Evolutionary conservation across 352 stramenopile genomes (phyloP).

Genomic region (Phytophthora aleatoria): DNA sequence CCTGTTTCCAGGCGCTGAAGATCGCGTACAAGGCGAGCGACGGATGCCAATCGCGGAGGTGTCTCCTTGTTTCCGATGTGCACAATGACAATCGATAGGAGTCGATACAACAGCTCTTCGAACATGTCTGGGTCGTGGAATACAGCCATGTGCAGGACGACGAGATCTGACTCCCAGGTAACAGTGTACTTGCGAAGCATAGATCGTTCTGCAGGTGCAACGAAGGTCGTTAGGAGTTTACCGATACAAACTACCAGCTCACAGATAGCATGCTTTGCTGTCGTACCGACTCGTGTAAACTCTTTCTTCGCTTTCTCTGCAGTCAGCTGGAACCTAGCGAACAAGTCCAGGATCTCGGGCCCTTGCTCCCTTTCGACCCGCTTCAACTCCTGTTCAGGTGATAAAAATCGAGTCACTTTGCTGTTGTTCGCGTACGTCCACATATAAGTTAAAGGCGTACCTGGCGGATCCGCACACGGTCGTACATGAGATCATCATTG

Average conservation of each 20-base stretch:
- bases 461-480: conserved; percentile 86
- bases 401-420: background rate
- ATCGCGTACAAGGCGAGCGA: conserved; percentile 49
- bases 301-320: conserved; percentile 56
- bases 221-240: conserved; percentile 11
- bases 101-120: conserved; percentile 66
- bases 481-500: conserved; percentile 78
- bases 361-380: conserved; percentile 47
- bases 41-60: conserved; percentile 62
- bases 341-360: conserved; percentile 42
- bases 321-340: conserved; percentile 53
- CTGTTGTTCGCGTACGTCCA: background rate
- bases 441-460: conserved; percentile 25
- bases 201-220: conserved; percentile 44
- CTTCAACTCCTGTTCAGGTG: conserved; percentile 48
- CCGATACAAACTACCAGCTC: background rate
- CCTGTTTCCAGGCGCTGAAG: conserved; percentile 55
- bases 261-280: background rate
- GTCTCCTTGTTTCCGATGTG: conserved; percentile 58
- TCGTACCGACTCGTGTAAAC: conserved; percentile 47
- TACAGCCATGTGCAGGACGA: conserved; percentile 50
- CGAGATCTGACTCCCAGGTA: conserved; percentile 14
- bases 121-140: conserved; percentile 61
- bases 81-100: conserved; percentile 62
- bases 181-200: conserved; percentile 57